Conservation (phyloP, 2,329 filamentous ascomycete genomes). For the Aspergillus puulaauensis region DNA sequence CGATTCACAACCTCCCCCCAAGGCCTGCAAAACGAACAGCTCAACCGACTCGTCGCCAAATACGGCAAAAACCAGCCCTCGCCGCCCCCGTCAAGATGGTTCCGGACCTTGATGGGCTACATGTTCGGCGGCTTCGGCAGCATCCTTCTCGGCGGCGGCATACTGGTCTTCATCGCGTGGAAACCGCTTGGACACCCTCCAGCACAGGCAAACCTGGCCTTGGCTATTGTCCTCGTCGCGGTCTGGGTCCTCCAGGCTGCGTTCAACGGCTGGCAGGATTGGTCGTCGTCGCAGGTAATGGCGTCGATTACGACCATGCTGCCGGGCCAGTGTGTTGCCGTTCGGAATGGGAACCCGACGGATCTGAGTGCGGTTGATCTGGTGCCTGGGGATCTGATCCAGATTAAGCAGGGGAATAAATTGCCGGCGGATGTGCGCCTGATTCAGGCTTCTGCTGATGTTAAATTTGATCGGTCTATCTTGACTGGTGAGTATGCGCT, state of each 20-base stretch:
- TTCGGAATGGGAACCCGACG: conserved; percentile 58
- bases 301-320: conserved; percentile 76
- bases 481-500: conserved; percentile 57
- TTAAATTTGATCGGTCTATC: conserved; percentile 71
- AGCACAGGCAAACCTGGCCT: conserved; percentile 66
- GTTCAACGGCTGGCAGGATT: conserved; percentile 73
- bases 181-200: conserved; percentile 73
- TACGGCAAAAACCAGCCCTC: conserved; percentile 69
- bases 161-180: conserved; percentile 77
- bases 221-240: conserved; percentile 69
- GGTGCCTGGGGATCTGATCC: conserved; percentile 70
- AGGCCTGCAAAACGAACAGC: conserved; percentile 62
- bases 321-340: conserved; percentile 67
- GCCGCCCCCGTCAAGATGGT: conserved; percentile 61
- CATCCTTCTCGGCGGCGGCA: conserved; percentile 65
- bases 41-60: conserved; percentile 54
- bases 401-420: conserved; percentile 70
- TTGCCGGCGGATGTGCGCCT: conserved; percentile 73
- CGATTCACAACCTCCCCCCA: conserved; percentile 58
- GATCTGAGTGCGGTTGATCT: conserved; percentile 58
- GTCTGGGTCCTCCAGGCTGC: conserved; percentile 69
- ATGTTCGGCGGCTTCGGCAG: conserved; percentile 76
- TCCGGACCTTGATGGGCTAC: conserved; percentile 63
- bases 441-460: conserved; percentile 65
- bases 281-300: conserved; percentile 75